Evolutionary conservation across 2,329 filamentous ascomycete genomes (phyloP), one percentile per base, ranked within the genome.

Genomic region (Xylariaceae sp.): DNA sequence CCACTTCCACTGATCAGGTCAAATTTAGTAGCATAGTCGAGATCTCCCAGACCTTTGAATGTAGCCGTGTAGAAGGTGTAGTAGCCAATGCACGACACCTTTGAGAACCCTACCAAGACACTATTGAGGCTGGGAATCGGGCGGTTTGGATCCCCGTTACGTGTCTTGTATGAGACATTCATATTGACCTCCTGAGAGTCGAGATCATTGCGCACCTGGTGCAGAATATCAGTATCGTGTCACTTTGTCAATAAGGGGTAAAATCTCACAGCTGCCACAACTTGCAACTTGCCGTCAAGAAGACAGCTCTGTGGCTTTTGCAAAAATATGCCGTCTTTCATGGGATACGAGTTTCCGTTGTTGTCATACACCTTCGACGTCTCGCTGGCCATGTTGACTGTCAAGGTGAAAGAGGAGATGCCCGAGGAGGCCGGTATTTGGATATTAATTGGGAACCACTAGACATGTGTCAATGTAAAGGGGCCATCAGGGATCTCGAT

Each of bases 381-480:
- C 5, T 82, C 82, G 61, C 78, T 76, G 2, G 73, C 74, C 56
- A 76, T 72, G 57, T 77, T 80, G 55, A 86, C 67, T 1, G 80
- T 72, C 67, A 85, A 69, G 62, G 76, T 77, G 74, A 88, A 82
- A 64, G 86, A 79, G 47, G 87, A 80, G 72, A 90, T 82, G 63
- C 88, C 78, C 58, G 81, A 75, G 59, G 82, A 73, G 64, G 83
- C 75, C 62, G 82, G 70, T 66, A 92, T 80, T 58, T 81, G 72
- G 34, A 69, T 65, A n/a, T 72, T 65, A 44, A 81, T 72, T n/a
- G 76, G 78, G 64, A 76, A 81, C 71, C 67, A 68, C 70, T 72
- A 18, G n/a, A 54, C 35, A 48, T 13, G 44, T 52, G 58, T 69
- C 55, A 71, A 58, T 56, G 39, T 50, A n/a, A 37, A 35, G 5